phyloP scores from a whole-genome alignment of 106 monocot genomes.

The Acanthochlamys bracteata region DNA sequence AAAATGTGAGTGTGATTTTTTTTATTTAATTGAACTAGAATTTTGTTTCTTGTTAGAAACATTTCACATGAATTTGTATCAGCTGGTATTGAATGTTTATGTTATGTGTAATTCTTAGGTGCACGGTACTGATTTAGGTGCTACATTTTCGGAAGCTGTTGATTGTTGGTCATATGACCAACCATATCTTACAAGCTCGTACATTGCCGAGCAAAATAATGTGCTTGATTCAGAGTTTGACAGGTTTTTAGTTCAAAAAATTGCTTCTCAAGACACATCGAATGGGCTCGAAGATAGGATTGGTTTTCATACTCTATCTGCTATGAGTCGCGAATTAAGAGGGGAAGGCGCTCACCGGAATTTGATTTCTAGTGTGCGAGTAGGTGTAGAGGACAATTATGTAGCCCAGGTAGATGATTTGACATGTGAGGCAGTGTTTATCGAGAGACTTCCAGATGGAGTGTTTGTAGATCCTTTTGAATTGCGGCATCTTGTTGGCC shows the following conservation, averaged over 20 bases:
- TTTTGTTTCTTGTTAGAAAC: no score
- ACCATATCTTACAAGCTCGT: slow-evolving; percentile 17
- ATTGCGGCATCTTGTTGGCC: slow-evolving; percentile 61
- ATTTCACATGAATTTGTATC: no score
- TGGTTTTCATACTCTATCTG: slow-evolving; percentile 10
- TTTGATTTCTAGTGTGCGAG: slow-evolving; percentile 38
- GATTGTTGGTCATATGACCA: slow-evolving; percentile 19
- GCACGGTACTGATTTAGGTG: no score
- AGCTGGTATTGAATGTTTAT: no score
- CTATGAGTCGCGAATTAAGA: slow-evolving; percentile 20
- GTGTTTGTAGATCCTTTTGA: slow-evolving; percentile 96
- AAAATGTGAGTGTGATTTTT: no score
- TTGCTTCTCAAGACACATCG: slow-evolving; percentile 17
- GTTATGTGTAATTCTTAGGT: no score
- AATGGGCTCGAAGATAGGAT: slow-evolving; percentile 8
- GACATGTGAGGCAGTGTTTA: slow-evolving; percentile 40
- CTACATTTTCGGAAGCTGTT: no score
- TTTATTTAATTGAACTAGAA: no score
- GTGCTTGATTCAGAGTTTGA: slow-evolving; percentile 24
- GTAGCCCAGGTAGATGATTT: slow-evolving; percentile 20
- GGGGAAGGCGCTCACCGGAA: slow-evolving; percentile 84
- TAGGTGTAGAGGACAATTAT: slow-evolving; percentile 12
- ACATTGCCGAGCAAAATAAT: slow-evolving; percentile 12
- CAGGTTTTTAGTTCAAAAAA: slow-evolving; percentile 13
- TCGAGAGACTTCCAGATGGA: slow-evolving; percentile 67